Evolutionary conservation across 495 filamentous ascomycete species (phyloP).

Genomic region (Glarea lozoyensis): DNA sequence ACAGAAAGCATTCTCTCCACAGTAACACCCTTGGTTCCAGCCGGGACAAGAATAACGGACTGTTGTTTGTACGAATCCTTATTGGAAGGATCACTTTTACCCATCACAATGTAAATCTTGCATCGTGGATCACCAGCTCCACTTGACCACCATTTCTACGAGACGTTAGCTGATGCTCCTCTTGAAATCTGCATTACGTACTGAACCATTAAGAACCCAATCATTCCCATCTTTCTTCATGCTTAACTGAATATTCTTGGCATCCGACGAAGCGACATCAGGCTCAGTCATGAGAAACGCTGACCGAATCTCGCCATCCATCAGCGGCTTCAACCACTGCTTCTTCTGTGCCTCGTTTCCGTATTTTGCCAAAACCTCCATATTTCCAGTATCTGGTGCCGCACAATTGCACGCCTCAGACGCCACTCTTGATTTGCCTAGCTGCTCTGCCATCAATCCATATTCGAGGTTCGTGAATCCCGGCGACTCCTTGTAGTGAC

Average conservation of each 20-base stretch:
- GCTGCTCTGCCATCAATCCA: slow-evolving; percentile 82
- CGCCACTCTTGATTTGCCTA: slow-evolving; percentile 70
- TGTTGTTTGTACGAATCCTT: slow-evolving; percentile 74
- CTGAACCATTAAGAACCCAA: slow-evolving; percentile 78
- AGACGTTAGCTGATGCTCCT: not conserved
- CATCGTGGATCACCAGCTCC: slow-evolving; percentile 88
- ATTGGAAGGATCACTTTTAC: slow-evolving; percentile 66
- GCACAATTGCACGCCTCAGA: slow-evolving; percentile 88
- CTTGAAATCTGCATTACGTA: slow-evolving; percentile 27
- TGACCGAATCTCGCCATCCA: slow-evolving; percentile 79
- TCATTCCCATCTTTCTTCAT: slow-evolving; percentile 74
- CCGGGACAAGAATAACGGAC: slow-evolving; percentile 79
- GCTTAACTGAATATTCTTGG: slow-evolving; percentile 75
- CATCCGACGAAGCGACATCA: slow-evolving; percentile 76
- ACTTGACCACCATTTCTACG: slow-evolving; percentile 91
- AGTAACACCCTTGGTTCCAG: slow-evolving; percentile 64
- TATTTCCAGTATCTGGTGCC: slow-evolving; percentile 89
- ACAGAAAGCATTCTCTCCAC: slow-evolving; percentile 81
- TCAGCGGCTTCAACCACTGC: slow-evolving; percentile 72
- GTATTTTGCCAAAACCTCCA: slow-evolving; percentile 93
- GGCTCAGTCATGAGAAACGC: slow-evolving; percentile 95
- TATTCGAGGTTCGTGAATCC: slow-evolving; percentile 90
- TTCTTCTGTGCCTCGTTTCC: slow-evolving; percentile 84
- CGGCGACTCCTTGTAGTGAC: slow-evolving; percentile 88
- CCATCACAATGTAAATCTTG: slow-evolving; percentile 87